Evolutionary conservation across 1,284 basidiomycete genomes (phyloP), one percentile per base, ranked within the genome.

Genomic region (Rhodotorula sp.): DNA sequence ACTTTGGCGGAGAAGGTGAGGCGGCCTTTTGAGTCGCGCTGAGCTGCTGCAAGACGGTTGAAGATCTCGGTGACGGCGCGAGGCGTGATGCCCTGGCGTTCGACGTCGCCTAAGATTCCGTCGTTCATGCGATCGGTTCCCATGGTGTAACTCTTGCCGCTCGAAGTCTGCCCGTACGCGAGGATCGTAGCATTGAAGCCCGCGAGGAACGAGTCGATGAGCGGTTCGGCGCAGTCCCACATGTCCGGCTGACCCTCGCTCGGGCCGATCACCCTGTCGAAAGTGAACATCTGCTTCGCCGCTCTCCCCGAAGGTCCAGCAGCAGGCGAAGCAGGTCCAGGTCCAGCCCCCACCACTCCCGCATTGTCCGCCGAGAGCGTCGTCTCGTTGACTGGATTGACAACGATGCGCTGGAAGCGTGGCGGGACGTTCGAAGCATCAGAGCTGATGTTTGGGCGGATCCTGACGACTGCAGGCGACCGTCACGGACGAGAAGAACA

Each of bases 141-240:
- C 95, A 98, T 98, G 44, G 94, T 94, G 81, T 93, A 95, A 0
- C 92, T 95, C 84, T 98, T 99, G 61, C 95, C 95, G 72, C 91
- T 94, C 73, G 90, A 92, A 0, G 95, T 99, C 80, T 99, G 96
- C 20, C 96, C 95, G 82, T 99, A 99, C 63, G 95, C 95, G 71
- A 99, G 86, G 72, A 99, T 90, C 49, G 96, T 99, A 73, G 94
- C 95, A 82, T 99, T 99, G 82, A 94, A 95, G 19, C 95, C 95
- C 78, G 94, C 92, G 57, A 97, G 79, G 81, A 98, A 99, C 73
- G 91, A 90, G 39, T 89, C 88, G 72, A 98, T 86, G 74, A 96
- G 88, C 32, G 92, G 90, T 67, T 88, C 86, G 10, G 93, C 91
- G 32, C 91, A 91, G 51, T 88, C 87, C 81, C 92, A 99, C 75